Evolutionary conservation across 2,329 filamentous ascomycete genomes (phyloP), one percentile per base, ranked within the genome.

Genomic region (Phialemonium atrogriseum): DNA sequence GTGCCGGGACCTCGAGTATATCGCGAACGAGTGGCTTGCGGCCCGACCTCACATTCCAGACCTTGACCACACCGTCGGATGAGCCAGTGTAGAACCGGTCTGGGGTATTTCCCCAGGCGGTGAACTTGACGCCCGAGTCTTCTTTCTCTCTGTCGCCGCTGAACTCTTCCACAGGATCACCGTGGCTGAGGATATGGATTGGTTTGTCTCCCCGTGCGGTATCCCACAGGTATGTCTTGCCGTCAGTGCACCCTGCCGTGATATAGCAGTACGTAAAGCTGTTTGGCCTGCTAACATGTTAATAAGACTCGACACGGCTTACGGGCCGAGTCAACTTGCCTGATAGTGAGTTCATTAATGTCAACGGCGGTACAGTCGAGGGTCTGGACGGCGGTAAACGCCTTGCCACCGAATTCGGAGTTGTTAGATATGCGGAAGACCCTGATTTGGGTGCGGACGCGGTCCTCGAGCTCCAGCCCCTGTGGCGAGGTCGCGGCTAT

Each of bases 111-210:
- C 72, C 75, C 76, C 75, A 80, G 4, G 73, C 66, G 0, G 67
- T 68, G 41, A 80, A 79, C 45, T 78, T 79, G 24, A 79, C 71
- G 2, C 76, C 76, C 0, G 70, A 68, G 36, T 80, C 76, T 30
- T 73, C 70, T 7, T 58, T 54, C 35, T 75, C 71, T 10, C 67
- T 52, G 22, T 72, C 61, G 1, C 59, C 59, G 4, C 54, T 38
- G 20, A 61, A 54, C 18, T 58, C 54, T 10, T 62, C 58, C 3
- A 61, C 40, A 0, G 55, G 60, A 22, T 54, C 47, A 54, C 68
- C 73, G 39, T 80, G 76, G 6, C 55, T 41, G 0, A 80, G 56
- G 2, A 67, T 51, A 43, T 78, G 73, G 14, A 76, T 65, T 0
- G 73, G 68, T 22, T 58, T 52, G 40, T 77, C 71, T n/a, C 62